Percentiles rank a stretch among this genome's conserved stretches.
These are phyloP conservation scores for Penicillium longicatenatum DNA, from an alignment of 495 filamentous ascomycete genomes.

Conservation along the genomic window DNA sequence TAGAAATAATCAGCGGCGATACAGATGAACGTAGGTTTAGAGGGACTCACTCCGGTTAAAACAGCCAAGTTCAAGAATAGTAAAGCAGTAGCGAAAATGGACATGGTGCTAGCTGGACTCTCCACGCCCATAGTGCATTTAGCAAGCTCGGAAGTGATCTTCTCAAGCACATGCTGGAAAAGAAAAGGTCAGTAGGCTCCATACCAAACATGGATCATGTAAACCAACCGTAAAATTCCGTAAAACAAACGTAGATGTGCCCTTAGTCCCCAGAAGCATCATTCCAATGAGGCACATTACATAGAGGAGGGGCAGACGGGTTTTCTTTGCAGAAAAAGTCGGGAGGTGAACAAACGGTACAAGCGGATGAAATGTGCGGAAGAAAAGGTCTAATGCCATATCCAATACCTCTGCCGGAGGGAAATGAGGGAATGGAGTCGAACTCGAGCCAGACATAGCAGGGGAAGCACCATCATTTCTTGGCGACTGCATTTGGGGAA, in stretches of 20 bases:
- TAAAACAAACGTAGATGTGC: conserved; percentile 49
- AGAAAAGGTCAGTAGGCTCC: conserved; percentile 9
- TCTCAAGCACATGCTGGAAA: conserved; percentile 41
- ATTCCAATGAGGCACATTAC: conserved; percentile 57
- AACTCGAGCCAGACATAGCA: conserved; percentile 22
- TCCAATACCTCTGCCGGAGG: conserved; percentile 57
- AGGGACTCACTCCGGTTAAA: conserved; percentile 47
- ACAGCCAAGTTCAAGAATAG: conserved; percentile 52
- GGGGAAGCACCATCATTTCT: conserved; percentile 29
- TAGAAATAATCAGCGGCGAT: conserved; percentile 25
- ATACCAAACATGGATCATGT: background rate
- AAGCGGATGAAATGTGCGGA: conserved; percentile 52
- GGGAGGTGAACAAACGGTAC: conserved; percentile 55
- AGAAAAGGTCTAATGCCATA: conserved; percentile 56
- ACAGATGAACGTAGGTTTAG: background rate
- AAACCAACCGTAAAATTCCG: conserved; percentile 45
- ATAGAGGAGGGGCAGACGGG: conserved; percentile 43
- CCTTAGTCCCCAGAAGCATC: conserved; percentile 51
- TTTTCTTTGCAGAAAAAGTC: conserved; percentile 51
- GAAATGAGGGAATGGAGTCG: conserved; percentile 36
- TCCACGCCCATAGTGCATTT: conserved; percentile 41
- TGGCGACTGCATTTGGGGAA: conserved; percentile 28
- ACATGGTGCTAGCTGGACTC: conserved; percentile 39
- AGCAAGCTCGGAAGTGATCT: conserved; percentile 42
- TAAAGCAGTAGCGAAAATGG: conserved; percentile 48